phyloP scores from a whole-genome alignment of 1,284 basidiomycete species.

The Cystobasidium sp. region DNA sequence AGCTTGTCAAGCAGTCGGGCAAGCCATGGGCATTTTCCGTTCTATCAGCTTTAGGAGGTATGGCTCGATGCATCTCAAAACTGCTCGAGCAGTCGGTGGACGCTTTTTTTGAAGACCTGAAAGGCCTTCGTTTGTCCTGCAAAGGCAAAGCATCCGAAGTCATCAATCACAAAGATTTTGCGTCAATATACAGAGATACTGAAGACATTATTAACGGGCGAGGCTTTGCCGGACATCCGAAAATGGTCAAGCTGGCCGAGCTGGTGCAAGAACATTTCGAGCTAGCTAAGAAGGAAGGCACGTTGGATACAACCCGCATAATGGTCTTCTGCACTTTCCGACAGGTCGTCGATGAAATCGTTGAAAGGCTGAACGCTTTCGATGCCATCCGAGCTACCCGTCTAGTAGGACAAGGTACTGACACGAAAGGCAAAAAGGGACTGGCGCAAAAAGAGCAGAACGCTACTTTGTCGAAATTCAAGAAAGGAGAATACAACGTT shows the following conservation, averaged over 20 bases:
- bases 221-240: constrained; percentile 78
- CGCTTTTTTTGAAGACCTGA: constrained; percentile 46
- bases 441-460: constrained; percentile 90
- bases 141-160: constrained; percentile 59
- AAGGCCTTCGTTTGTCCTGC: constrained; percentile 55
- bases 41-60: constrained; percentile 21
- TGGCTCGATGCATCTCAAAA: constrained; percentile 47
- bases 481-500: constrained; percentile 83
- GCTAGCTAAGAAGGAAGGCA: constrained; percentile 63
- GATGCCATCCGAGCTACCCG: constrained; percentile 74
- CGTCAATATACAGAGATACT: constrained; percentile 68
- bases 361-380: constrained; percentile 65
- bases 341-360: constrained; percentile 88
- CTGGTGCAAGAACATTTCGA: constrained; percentile 81
- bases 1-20: constrained; percentile 12
- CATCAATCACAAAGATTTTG: constrained; percentile 66
- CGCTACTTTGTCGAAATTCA: constrained; percentile 84
- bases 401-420: constrained; percentile 89
- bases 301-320: constrained; percentile 67
- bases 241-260: constrained; percentile 81
- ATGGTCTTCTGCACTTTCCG: constrained; percentile 96
- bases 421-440: constrained; percentile 84
- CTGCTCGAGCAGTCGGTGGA: constrained; percentile 43
- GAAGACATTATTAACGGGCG: constrained; percentile 59
- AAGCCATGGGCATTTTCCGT: constrained; percentile 19